Conservation (phyloP, 441 rosid genomes). For the Macaranga tanarius region DNA sequence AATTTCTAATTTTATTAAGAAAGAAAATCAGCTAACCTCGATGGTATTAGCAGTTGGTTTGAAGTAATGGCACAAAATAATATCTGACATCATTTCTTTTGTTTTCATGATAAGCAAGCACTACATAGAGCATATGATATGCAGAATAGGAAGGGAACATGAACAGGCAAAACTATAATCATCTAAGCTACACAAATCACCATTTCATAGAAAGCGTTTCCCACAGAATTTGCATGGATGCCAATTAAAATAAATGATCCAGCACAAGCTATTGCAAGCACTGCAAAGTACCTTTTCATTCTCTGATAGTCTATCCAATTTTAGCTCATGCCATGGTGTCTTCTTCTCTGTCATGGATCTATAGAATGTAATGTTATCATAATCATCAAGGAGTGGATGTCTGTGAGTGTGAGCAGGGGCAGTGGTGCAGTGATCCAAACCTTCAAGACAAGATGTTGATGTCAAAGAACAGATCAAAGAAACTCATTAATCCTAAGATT, state of each 20-base stretch:
- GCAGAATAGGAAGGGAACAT: not conserved
- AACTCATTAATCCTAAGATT: constrained; percentile 4
- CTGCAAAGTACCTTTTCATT: constrained; percentile 61
- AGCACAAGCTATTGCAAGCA: constrained; percentile 7
- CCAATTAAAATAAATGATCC: constrained; percentile 4
- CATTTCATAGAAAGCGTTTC: constrained; percentile 1
- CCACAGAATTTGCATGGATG: not conserved
- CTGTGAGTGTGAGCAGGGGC: constrained; percentile 43
- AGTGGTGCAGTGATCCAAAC: constrained; percentile 59
- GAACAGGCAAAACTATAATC: not conserved
- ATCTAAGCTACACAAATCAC: constrained; percentile 3
- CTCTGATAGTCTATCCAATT: constrained; percentile 74
- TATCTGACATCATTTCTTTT: not conserved
- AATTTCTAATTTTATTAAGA: not conserved
- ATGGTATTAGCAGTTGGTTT: not conserved
- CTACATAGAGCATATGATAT: not conserved
- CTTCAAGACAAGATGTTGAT: constrained; percentile 43
- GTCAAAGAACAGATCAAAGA: constrained; percentile 28
- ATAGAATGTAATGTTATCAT: constrained; percentile 45
- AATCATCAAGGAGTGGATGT: constrained; percentile 43
- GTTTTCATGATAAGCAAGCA: constrained; percentile 8
- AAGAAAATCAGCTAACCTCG: constrained; percentile 6
- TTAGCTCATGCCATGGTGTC: constrained; percentile 49
- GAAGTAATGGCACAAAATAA: constrained; percentile 9
- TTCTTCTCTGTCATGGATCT: constrained; percentile 74